Evolutionary conservation across 768 basidiomycete species (phyloP).

Genomic region (Pleurotus ostreatus): DNA sequence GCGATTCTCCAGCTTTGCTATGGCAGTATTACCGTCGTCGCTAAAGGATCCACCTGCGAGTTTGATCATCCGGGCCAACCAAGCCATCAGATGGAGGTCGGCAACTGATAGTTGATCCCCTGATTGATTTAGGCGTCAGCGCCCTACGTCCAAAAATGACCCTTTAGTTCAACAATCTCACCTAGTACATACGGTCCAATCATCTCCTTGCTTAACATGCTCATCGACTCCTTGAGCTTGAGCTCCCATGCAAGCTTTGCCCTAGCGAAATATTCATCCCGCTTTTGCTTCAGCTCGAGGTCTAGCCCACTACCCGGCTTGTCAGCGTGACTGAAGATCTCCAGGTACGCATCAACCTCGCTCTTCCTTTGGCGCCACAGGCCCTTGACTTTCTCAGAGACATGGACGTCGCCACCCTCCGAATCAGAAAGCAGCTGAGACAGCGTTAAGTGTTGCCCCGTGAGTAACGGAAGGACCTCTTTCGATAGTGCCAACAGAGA

Average conservation of each 20-base stretch:
- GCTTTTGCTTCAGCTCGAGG: conserved; percentile 30
- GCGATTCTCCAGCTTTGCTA: conserved; percentile 48
- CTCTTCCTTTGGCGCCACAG: conserved; percentile 60
- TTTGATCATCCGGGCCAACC: conserved; percentile 59
- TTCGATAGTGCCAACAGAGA: conserved; percentile 48
- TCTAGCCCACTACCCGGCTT: conserved; percentile 35
- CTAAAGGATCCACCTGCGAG: conserved; percentile 49
- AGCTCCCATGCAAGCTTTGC: conserved; percentile 52
- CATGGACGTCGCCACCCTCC: conserved; percentile 40
- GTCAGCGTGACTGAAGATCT: conserved; percentile 42
- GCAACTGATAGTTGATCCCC: conserved; percentile 83
- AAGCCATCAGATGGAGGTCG: conserved; percentile 77
- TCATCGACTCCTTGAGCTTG: conserved; percentile 40
- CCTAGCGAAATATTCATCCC: conserved; percentile 47
- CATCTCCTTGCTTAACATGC: conserved; percentile 50
- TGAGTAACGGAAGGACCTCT: conserved; percentile 36
- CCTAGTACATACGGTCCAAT: conserved; percentile 64
- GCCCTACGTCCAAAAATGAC: neutral
- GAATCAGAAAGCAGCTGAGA: conserved; percentile 47
- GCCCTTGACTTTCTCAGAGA: conserved; percentile 56
- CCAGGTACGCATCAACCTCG: conserved; percentile 37
- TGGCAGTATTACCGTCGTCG: conserved; percentile 48
- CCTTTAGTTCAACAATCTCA: conserved; percentile 23
- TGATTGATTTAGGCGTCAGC: conserved; percentile 19
- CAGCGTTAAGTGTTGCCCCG: conserved; percentile 46